Evolutionary conservation across 1,284 basidiomycete species (phyloP).

Genomic region (Cystobasidiaceae sp.): DNA sequence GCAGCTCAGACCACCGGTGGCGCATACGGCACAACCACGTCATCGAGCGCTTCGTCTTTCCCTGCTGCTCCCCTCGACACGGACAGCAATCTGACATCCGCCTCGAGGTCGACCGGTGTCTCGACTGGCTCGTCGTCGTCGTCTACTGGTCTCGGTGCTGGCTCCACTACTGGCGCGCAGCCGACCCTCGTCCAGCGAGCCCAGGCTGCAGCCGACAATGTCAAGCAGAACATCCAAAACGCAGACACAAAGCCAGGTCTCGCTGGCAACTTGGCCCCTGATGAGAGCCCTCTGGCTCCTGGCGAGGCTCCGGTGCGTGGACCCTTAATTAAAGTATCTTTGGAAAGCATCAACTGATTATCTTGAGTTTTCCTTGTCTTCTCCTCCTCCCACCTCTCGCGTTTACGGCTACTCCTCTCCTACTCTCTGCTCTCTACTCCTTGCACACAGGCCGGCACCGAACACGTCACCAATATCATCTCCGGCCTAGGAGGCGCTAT

Average conservation of each 20-base stretch:
- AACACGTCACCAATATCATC: conserved; percentile 27
- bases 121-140: no score
- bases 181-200: background rate
- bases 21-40: background rate
- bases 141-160: no score
- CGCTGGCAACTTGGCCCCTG: conserved; percentile 21
- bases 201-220: conserved; percentile 1
- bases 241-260: conserved; percentile 4
- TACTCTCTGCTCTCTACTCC: no score
- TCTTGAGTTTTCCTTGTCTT: background rate
- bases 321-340: background rate
- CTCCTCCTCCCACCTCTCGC: no score
- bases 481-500: conserved; percentile 27
- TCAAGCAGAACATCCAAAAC: background rate
- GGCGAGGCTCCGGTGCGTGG: conserved; percentile 6
- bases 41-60: background rate
- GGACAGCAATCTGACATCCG: no score
- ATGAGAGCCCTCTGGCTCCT: conserved; percentile 13
- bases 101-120: no score
- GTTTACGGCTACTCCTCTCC: no score
- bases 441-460: conserved; percentile 29
- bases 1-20: no score
- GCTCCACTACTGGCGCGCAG: no score
- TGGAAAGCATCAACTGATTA: background rate
- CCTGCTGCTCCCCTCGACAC: background rate